Evolutionary conservation across 2,329 filamentous ascomycete genomes (phyloP).

Genomic region (Phialophora expanda): DNA sequence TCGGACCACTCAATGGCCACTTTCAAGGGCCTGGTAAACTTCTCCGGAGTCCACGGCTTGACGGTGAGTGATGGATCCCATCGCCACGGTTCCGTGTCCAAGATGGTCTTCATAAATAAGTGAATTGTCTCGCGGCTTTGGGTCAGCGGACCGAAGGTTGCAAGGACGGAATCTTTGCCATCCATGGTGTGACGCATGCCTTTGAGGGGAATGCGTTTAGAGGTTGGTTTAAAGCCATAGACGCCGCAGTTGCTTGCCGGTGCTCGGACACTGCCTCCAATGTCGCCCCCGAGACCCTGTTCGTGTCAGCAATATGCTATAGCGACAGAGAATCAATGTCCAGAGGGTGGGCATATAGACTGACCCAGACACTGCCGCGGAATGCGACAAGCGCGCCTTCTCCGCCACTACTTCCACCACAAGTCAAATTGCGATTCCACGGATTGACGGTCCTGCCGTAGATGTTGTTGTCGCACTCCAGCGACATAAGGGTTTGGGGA

Average conservation of each 20-base stretch:
- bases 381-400: slow-evolving; percentile 62
- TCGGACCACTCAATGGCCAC: slow-evolving; percentile 70
- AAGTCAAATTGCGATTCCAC: slow-evolving; percentile 56
- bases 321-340: neutral
- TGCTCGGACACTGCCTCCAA: slow-evolving; percentile 50
- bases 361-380: slow-evolving; percentile 49
- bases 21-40: slow-evolving; percentile 48
- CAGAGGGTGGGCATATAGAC: neutral
- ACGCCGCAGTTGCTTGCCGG: slow-evolving; percentile 50
- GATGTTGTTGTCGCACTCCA: slow-evolving; percentile 44
- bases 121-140: slow-evolving; percentile 57
- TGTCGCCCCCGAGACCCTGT: slow-evolving; percentile 61
- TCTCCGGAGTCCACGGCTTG: slow-evolving; percentile 57
- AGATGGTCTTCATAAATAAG: slow-evolving; percentile 51
- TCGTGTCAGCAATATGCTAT: slow-evolving; percentile 35
- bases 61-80: slow-evolving; percentile 60
- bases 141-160: slow-evolving; percentile 60
- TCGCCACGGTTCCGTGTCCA: slow-evolving; percentile 57
- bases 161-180: slow-evolving; percentile 46
- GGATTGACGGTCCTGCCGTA: slow-evolving; percentile 58
- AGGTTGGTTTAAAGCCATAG: slow-evolving; percentile 50
- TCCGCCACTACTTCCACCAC: slow-evolving; percentile 62
- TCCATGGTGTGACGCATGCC: slow-evolving; percentile 25
- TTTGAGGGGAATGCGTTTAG: slow-evolving; percentile 46
- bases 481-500: slow-evolving; percentile 43